A percentile compares a stretch with the other conserved stretches of the same genome.
Evolutionary conservation across 306 rosid species (phyloP).

Genomic region (Cucumis hystrix): DNA sequence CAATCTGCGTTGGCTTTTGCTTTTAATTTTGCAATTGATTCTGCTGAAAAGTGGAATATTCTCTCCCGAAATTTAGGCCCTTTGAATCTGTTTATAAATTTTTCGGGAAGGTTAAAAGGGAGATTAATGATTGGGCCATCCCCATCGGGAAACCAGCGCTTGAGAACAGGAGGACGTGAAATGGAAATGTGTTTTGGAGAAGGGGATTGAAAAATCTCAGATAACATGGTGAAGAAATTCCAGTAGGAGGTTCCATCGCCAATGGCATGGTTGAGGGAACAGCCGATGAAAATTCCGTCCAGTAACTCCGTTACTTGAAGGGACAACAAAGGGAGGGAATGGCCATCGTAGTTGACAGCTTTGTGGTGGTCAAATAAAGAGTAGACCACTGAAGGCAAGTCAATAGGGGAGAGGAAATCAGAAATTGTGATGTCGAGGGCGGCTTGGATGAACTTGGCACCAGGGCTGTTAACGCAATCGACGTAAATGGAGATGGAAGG

Average conservation of each 20-base stretch:
- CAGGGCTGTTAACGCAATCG: conserved; percentile 22
- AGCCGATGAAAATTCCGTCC: conserved; percentile 37
- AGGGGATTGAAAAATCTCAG: conserved; percentile 30
- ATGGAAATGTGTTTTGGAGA: background rate
- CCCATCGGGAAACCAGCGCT: conserved; percentile 45
- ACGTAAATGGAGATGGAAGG: conserved; percentile 21
- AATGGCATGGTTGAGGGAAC: conserved; percentile 39
- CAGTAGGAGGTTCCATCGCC: conserved; percentile 35
- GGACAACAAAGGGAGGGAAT: conserved; percentile 33
- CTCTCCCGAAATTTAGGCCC: conserved; percentile 32
- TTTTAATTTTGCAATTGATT: conserved; percentile 41
- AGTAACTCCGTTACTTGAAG: conserved; percentile 37
- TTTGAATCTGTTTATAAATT: conserved; percentile 24
- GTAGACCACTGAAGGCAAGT: conserved; percentile 33
- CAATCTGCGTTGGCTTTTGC: conserved; percentile 35
- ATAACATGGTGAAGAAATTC: conserved; percentile 46
- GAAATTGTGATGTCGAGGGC: conserved; percentile 20
- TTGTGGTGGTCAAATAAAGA: conserved; percentile 40
- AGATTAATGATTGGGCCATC: conserved; percentile 21
- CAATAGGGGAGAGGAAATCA: conserved; percentile 33
- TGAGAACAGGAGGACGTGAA: conserved; percentile 19
- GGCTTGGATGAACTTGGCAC: conserved; percentile 42
- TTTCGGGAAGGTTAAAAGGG: conserved; percentile 3
- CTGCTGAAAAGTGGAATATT: conserved; percentile 41
- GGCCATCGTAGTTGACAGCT: conserved; percentile 47